Evolutionary conservation across 2,329 filamentous ascomycete genomes (phyloP), one percentile per base, ranked within the genome.

Genomic region (Monosporascus sp.): DNA sequence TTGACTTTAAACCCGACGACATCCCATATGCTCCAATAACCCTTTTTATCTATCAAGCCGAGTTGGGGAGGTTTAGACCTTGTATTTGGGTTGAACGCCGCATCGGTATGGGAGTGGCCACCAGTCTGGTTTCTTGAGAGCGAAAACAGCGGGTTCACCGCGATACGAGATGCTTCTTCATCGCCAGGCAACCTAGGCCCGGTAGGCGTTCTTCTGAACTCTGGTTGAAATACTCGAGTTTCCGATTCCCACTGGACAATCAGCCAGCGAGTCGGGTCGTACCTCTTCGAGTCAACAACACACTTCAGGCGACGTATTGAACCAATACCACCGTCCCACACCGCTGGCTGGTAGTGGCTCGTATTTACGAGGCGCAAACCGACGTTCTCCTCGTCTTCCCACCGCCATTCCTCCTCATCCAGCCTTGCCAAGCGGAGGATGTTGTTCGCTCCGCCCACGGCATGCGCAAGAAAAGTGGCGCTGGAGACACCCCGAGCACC

Each of bases 1-100:
- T 67, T 63, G 18, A 69, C 58, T 54, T 66, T 63, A 56, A 63
- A 73, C 51, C 71, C 73, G 14, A 61, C 59, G 24, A 87, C 70
- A 55, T 87, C 77, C 84, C 86, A 90, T 4, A 90, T 68, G 44
- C 74, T 84, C 88, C 88, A 92, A 53, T 73, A 74, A 1, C 87
- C 87, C 37, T 71, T 71, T 50, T 82, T 75, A 61, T 91, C 86
- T 18, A 91, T 74, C 26, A 91, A 73, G 17, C 78, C 85, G 50
- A 91, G 70, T 60, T 88, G 85, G 1, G 82, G 78, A 17, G 74
- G 70, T 54, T 75, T 81, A 66, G 71, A 80, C 58, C 54, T 71
- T 5, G 63, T 63, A 4, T 69, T 68, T 0, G 86, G 81, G 57
- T 85, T 86, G 65, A 91, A 88, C 0, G 80, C 70, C 3, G 88